Base-by-base conservation (phyloP, 257 asterid species). In the Penstemon davidsonii region DNA sequence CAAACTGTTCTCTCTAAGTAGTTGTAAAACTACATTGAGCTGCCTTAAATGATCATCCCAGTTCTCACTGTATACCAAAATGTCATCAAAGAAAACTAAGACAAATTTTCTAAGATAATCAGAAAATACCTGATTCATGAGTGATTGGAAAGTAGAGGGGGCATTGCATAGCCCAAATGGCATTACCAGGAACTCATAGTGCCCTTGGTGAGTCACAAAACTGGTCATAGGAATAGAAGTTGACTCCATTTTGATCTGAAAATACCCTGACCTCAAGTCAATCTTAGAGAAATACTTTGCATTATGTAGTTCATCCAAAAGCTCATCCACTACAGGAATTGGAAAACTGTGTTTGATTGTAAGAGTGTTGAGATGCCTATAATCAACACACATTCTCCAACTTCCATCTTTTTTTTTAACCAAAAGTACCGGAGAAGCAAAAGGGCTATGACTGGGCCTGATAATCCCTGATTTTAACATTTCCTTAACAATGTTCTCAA, bases 61-160 rank as follows among this genome's bases (percentile, higher is more conserved):
- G 38, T 5, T 4, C 3, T 13, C 6, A 11, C 13, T 58, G 43
- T 58, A 58, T 0, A 58, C 6, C 3, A 58, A 4, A 0, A 58
- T 58, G 3, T 61, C 53, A 61, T 61, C 66, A 12, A 61, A 61
- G 52, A 41, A 61, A n/a, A 61, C 66, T 0, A 61, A 5, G 36
- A 61, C 11, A 10, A 58, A 58, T n/a, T 37, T 58, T 19, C 63
- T 57, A 4, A 58, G 6, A 11, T 58, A 4, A 4, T 45, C 18
- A 4, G 15, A 10, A 9, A 58, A 58, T 0, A 58, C 45, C 45
- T 12, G 13, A 12, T 58, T 58, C 63, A 58, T 58, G 4, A 58
- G 8, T 1, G 46, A 38, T 5, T 58, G 63, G 7, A 58, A 58
- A 4, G 46, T 58, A 1, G 63, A 45, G 0, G 42, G 62, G 2